A percentile compares a stretch with the other conserved stretches of the same genome.
phyloP scores from a whole-genome alignment of 768 basidiomycete genomes.

The Fomitopsis pulvina region DNA sequence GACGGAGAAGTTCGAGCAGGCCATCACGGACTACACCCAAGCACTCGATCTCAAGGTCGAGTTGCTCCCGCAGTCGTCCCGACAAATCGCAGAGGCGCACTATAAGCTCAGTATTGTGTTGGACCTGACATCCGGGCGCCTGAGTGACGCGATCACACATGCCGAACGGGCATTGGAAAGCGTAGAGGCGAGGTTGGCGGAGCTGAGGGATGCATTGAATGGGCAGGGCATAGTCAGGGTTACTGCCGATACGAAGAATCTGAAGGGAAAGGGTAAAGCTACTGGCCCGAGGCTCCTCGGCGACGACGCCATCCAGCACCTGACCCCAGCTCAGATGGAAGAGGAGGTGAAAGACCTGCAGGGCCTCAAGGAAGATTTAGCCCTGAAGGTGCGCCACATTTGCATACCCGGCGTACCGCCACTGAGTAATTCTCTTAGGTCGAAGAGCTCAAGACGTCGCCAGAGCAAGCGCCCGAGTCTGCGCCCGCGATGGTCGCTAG shows the following conservation, averaged over 20 bases:
- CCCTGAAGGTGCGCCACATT: slow-evolving; percentile 57
- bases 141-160: slow-evolving; percentile 76
- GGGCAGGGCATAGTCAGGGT: slow-evolving; percentile 31
- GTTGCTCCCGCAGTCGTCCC: slow-evolving; percentile 79
- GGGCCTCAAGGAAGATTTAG: slow-evolving; percentile 73
- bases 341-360: slow-evolving; percentile 74
- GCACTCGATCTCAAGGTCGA: slow-evolving; percentile 67
- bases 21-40: slow-evolving; percentile 78
- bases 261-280: slow-evolving; percentile 71
- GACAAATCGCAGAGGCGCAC: slow-evolving; percentile 90
- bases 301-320: slow-evolving; percentile 52
- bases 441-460: slow-evolving; percentile 83
- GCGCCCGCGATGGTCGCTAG: slow-evolving; percentile 69
- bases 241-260: slow-evolving; percentile 18
- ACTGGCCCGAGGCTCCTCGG: slow-evolving; percentile 31
- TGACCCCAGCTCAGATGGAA: slow-evolving; percentile 71
- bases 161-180: slow-evolving; percentile 77
- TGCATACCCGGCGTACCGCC: not conserved
- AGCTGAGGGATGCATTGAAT: slow-evolving; percentile 43
- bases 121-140: slow-evolving; percentile 81
- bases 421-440: slow-evolving; percentile 40
- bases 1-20: slow-evolving; percentile 98
- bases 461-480: slow-evolving; percentile 49
- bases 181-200: slow-evolving; percentile 61
- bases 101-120: slow-evolving; percentile 93